A percentile compares a stretch with the other conserved stretches of the same genome.
Evolutionary conservation across 2,329 filamentous ascomycete species (phyloP).

Genomic region (Cladosporium halotolerans): DNA sequence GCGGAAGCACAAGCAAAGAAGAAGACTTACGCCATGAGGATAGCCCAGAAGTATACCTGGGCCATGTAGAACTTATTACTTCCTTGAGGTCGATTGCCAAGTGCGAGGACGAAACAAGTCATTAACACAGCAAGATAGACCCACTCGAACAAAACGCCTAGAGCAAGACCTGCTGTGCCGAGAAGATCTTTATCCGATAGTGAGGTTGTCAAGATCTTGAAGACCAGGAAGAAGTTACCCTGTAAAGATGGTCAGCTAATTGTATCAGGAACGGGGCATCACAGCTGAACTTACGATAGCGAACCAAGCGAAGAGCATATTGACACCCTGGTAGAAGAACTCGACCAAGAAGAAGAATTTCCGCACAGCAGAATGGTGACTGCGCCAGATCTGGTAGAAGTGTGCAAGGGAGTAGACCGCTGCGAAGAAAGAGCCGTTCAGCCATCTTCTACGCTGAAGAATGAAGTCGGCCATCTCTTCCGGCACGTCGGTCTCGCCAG

Average conservation of each 20-base stretch:
- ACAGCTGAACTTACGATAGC: slow-evolving; percentile 57
- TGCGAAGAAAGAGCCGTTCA: slow-evolving; percentile 98
- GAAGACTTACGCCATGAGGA: slow-evolving; percentile 75
- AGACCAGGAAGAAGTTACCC: slow-evolving; percentile 98
- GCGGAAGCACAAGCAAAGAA: background rate
- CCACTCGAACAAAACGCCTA: slow-evolving; percentile 92
- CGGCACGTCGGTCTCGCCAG: slow-evolving; percentile 93
- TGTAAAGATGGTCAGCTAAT: slow-evolving; percentile 18
- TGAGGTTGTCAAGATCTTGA: slow-evolving; percentile 89
- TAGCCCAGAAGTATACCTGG: slow-evolving; percentile 97
- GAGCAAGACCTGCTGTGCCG: slow-evolving; percentile 67
- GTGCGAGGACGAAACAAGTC: slow-evolving; percentile 87
- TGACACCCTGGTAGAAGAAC: slow-evolving; percentile 88
- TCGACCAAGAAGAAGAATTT: slow-evolving; percentile 89
- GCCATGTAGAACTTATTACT: slow-evolving; percentile 91
- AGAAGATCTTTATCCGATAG: slow-evolving; percentile 64
- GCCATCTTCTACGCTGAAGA: slow-evolving; percentile 88
- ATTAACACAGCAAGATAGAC: slow-evolving; percentile 86
- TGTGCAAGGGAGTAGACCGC: slow-evolving; percentile 92
- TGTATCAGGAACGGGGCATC: background rate
- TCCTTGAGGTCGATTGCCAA: slow-evolving; percentile 91
- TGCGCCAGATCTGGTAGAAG: slow-evolving; percentile 93
- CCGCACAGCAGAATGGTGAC: slow-evolving; percentile 77
- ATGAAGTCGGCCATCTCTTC: slow-evolving; percentile 92
- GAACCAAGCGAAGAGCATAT: slow-evolving; percentile 99